Evolutionary conservation across 345 rosid species (phyloP), one percentile per base, ranked within the genome.

Genomic region (Boechera divaricarpa): DNA sequence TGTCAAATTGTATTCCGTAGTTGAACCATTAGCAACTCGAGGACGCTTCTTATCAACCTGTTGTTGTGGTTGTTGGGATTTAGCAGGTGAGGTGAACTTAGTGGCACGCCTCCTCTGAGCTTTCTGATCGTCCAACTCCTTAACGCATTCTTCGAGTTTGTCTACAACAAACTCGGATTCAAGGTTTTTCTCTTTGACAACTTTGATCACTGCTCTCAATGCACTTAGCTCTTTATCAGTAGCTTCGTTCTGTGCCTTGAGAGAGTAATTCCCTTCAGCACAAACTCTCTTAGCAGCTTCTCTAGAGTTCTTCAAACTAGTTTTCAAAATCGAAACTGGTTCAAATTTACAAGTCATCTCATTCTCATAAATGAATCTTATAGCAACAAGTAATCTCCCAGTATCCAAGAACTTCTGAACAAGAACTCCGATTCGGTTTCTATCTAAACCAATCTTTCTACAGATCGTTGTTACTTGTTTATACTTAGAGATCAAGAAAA

Each of bases 111-210:
- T 86, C 82, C 79, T 83, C 65, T 82, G 77, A 48, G 87, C 86
- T 77, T 80, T 88, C 77, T 75, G 79, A 80, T 87, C 83, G 82
- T 88, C 94, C 45, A 94, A 85, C 82, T 83, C 86, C 70, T 70
- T 71, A 61, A 87, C 79, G 28, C 87, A 87, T 47, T 83, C 84
- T 70, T 81, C 78, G 15, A 89, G 86, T 13, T 67, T 63, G 72
- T 45, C 76, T 31, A n/a, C 70, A 1, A 78, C 82, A 67, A 80
- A 89, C 75, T 87, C 89, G 0, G 80, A 57, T 15, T 85, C 85
- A 6, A 91, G 91, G 12, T 85, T 86, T 72, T 56, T 82, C 69
- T 86, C 89, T 70, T 87, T 85, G 31, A 88, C 63, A 7, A 90
- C 66, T 83, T 81, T 85, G 39, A 86, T 82, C 42, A 87, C 90